A percentile compares a stretch with the other conserved stretches of the same genome.
These are phyloP conservation scores for Rhizopogon vesiculosus DNA, from an alignment of 768 basidiomycete species.

Conservation along the genomic window DNA sequence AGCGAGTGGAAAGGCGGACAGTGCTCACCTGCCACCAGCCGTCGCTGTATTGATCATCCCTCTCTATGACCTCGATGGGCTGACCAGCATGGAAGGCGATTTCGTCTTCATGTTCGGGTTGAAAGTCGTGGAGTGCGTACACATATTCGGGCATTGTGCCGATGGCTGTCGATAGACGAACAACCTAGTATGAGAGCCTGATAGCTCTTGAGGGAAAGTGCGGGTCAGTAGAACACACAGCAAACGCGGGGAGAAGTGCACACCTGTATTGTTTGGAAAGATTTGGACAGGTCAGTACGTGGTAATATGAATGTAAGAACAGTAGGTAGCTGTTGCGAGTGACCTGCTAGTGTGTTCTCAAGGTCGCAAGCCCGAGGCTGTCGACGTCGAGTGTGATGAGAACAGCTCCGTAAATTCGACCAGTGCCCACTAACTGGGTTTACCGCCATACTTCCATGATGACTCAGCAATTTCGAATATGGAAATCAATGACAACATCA, in stretches of 20 bases:
- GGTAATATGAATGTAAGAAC: background rate
- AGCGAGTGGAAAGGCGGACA: background rate
- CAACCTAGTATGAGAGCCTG: background rate
- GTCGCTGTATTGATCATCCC: conserved; percentile 88
- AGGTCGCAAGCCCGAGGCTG: background rate
- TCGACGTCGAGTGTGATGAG: conserved; percentile 14
- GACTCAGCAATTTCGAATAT: background rate
- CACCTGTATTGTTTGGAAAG: background rate
- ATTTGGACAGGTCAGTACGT: background rate
- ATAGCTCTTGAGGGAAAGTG: background rate
- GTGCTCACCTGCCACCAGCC: conserved; percentile 87
- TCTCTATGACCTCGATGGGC: conserved; percentile 84
- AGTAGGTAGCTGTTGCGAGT: background rate
- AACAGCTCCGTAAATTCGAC: background rate
- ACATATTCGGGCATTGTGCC: conserved; percentile 72
- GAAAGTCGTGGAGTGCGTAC: conserved; percentile 83
- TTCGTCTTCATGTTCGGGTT: conserved; percentile 93
- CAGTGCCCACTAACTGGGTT: too few species aligned
- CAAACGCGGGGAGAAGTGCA: background rate
- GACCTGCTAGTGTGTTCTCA: background rate
- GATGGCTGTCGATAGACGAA: background rate
- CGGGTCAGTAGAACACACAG: background rate
- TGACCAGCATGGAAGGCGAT: conserved; percentile 82
- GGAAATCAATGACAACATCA: too few species aligned
- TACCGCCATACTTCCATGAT: background rate